Conservation (phyloP, 768 basidiomycete genomes). For the Pleurotus platypus region DNA sequence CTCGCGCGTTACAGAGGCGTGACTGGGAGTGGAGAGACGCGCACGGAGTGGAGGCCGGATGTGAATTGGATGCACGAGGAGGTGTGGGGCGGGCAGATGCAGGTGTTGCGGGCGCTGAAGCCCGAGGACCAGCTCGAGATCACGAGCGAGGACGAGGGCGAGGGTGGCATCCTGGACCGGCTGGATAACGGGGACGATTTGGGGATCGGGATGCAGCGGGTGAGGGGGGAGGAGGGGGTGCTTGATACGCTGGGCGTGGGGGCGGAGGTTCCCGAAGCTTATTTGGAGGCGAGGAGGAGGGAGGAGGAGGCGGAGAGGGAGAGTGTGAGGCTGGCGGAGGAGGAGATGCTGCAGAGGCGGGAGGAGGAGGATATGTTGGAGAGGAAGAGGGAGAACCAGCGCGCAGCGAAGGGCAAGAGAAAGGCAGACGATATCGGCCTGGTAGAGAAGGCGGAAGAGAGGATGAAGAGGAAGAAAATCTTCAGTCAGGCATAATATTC, state of each 20-base stretch:
- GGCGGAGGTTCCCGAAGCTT: background rate
- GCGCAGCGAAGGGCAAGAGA: background rate
- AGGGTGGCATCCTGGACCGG: background rate
- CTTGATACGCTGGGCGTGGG: constrained; percentile 3
- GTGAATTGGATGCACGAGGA: background rate
- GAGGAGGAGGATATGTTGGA: background rate
- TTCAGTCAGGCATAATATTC: too few relatives aligned
- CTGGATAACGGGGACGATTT: background rate
- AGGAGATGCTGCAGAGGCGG: background rate
- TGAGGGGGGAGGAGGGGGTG: background rate
- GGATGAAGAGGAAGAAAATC: too few relatives aligned
- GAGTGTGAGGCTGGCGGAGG: background rate
- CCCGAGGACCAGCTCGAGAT: background rate
- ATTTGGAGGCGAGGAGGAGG: background rate
- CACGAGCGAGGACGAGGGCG: background rate
- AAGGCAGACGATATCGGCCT: too few relatives aligned
- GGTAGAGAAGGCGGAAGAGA: too few relatives aligned
- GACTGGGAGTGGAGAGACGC: background rate
- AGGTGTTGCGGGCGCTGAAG: background rate
- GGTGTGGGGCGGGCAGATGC: constrained; percentile 6
- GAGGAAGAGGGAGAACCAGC: background rate
- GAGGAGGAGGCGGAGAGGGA: background rate
- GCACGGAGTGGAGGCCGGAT: background rate
- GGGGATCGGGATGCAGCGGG: background rate
- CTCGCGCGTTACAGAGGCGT: background rate